A percentile compares a stretch with the other conserved stretches of the same genome.
Conservation (phyloP, 192 early-diverging fungal species). For the Coemansia sp. region DNA sequence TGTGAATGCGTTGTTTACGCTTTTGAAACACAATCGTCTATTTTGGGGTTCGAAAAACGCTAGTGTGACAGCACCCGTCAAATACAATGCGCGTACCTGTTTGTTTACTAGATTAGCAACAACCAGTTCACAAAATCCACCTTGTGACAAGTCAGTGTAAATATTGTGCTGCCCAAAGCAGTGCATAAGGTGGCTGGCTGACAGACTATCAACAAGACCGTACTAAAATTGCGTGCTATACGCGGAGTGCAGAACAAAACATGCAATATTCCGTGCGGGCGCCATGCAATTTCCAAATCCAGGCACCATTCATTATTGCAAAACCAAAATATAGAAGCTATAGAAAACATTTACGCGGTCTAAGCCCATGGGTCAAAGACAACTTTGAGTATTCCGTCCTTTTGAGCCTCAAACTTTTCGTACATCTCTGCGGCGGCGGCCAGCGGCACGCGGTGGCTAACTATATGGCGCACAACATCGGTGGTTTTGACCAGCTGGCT, state of each 20-base stretch:
- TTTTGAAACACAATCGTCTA: background rate
- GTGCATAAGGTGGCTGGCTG: too few species aligned
- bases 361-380: constrained; percentile 38
- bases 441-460: constrained; percentile 51
- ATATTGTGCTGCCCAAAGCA: background rate
- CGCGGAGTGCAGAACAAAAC: constrained; percentile 3
- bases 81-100: background rate
- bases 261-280: background rate
- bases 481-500: constrained; percentile 24
- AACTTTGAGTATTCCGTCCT: constrained; percentile 28
- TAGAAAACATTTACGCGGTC: background rate
- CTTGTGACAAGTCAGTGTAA: background rate
- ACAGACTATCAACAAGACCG: background rate
- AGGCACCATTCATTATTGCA: background rate
- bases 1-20: background rate
- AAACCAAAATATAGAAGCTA: background rate
- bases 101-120: background rate
- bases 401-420: constrained; percentile 45
- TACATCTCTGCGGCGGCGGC: constrained; percentile 52
- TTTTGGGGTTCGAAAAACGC: background rate
- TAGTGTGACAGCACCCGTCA: background rate
- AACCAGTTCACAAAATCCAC: background rate
- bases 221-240: background rate
- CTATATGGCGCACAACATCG: constrained; percentile 38
- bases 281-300: background rate